phyloP scores from a whole-genome alignment of 1,139 yeast genomes.

The Debaryomyces udenii region DNA sequence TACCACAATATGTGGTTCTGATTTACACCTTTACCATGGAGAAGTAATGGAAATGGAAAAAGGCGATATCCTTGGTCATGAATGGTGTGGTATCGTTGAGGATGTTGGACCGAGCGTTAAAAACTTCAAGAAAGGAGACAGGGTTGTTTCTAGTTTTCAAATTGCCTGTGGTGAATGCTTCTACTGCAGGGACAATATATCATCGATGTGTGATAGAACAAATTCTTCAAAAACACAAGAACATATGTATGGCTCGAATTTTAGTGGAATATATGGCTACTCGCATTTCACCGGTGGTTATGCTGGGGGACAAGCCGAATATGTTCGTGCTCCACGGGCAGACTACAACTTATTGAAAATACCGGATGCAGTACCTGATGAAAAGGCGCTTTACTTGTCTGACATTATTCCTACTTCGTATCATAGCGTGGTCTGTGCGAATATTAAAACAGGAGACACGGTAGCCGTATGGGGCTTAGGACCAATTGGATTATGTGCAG shows the following conservation, averaged over 20 bases:
- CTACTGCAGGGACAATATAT: slow-evolving; percentile 68
- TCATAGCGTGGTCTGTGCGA: slow-evolving; percentile 33
- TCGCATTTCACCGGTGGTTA: slow-evolving; percentile 52
- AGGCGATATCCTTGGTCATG: slow-evolving; percentile 36
- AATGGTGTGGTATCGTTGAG: slow-evolving; percentile 32
- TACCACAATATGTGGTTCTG: slow-evolving; percentile 41
- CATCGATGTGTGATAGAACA: slow-evolving; percentile 57
- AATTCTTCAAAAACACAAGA: not conserved
- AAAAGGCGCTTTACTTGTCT: slow-evolving; percentile 41
- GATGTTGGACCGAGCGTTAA: slow-evolving; percentile 30
- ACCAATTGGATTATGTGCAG: slow-evolving; percentile 36
- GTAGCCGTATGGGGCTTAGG: slow-evolving; percentile 36
- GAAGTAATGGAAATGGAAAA: slow-evolving; percentile 18
- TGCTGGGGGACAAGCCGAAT: slow-evolving; percentile 63
- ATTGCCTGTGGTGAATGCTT: slow-evolving; percentile 70
- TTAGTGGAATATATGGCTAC: slow-evolving; percentile 2
- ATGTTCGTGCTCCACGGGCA: slow-evolving; percentile 60
- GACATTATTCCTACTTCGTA: slow-evolving; percentile 36
- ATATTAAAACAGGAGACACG: slow-evolving; percentile 28
- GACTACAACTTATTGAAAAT: slow-evolving; percentile 57
- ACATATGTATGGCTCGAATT: not conserved
- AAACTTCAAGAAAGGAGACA: slow-evolving; percentile 31
- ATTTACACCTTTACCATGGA: slow-evolving; percentile 34
- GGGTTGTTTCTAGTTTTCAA: slow-evolving; percentile 52
- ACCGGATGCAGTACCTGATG: slow-evolving; percentile 31